Conservation (phyloP, 139 green algal species). For the Tetraselmis striata region DNA sequence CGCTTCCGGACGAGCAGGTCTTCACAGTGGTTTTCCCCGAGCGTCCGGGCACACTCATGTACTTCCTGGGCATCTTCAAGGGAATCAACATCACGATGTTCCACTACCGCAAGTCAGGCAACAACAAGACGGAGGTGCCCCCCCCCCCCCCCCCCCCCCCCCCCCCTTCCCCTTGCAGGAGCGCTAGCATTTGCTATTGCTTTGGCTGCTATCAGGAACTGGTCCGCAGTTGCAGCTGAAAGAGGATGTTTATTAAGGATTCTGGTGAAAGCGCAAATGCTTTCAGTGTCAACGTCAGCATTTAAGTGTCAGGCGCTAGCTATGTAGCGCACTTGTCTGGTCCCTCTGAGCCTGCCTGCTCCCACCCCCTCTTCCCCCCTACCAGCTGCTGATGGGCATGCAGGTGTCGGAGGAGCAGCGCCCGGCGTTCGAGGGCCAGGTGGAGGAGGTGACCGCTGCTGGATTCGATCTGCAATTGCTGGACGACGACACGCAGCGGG, state of each 20-base stretch:
- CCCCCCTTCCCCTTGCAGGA: not conserved
- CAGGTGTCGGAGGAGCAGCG: conserved; percentile 51
- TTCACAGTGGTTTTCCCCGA: conserved; percentile 89
- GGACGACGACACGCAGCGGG: conserved; percentile 36
- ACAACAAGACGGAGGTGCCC: not conserved
- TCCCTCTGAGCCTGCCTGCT: too few species aligned
- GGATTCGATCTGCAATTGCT: conserved; percentile 62
- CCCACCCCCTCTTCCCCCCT: conserved; percentile 59
- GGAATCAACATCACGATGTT: conserved; percentile 93
- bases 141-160: not conserved
- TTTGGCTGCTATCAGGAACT: too few species aligned
- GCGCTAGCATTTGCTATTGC: too few species aligned
- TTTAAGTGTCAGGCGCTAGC: too few species aligned
- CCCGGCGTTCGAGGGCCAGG: conserved; percentile 23
- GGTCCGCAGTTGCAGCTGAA: too few species aligned
- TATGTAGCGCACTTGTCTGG: too few species aligned
- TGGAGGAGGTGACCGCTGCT: conserved; percentile 26
- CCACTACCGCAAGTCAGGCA: conserved; percentile 83
- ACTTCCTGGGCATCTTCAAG: conserved; percentile 77
- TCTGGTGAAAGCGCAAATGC: too few species aligned
- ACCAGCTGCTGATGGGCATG: conserved; percentile 68
- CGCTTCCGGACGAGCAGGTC: conserved; percentile 68
- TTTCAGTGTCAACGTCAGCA: too few species aligned
- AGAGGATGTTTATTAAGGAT: too few species aligned
- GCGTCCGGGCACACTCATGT: conserved; percentile 67